Conservation (phyloP, 2,329 filamentous ascomycete species). For the Fusarium xylarioides region DNA sequence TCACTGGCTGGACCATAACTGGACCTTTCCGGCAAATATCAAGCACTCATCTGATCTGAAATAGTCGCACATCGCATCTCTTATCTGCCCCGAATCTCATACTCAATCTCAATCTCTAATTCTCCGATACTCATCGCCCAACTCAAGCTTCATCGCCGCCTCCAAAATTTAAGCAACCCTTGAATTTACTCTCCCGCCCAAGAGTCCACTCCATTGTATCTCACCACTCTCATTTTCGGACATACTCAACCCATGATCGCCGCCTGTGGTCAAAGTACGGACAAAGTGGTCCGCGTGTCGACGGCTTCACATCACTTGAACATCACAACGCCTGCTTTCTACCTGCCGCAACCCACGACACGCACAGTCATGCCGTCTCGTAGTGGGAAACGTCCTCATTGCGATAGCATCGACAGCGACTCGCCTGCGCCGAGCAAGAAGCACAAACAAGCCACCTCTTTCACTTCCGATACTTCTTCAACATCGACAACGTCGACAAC, state of each 20-base stretch:
- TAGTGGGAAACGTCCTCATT: constrained; percentile 38
- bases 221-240: background rate
- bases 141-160: background rate
- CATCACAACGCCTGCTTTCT: constrained; percentile 13
- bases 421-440: constrained; percentile 40
- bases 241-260: constrained; percentile 14
- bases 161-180: background rate
- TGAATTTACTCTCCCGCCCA: background rate
- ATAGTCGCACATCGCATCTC: constrained; percentile 4
- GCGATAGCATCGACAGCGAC: constrained; percentile 27
- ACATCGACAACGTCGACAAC: constrained; percentile 32
- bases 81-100: constrained; percentile 18
- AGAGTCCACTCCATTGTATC: background rate
- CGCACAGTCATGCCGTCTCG: constrained; percentile 28
- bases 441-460: constrained; percentile 39
- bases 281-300: constrained; percentile 19
- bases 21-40: constrained; percentile 30
- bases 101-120: background rate
- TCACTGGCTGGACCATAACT: constrained; percentile 30
- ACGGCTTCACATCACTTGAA: constrained; percentile 17
- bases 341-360: constrained; percentile 16
- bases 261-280: constrained; percentile 18
- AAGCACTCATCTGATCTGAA: constrained; percentile 35
- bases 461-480: constrained; percentile 36
- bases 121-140: constrained; percentile 2